phyloP scores from a whole-genome alignment of 2,329 filamentous ascomycete species.

The Fusarium sp. region DNA sequence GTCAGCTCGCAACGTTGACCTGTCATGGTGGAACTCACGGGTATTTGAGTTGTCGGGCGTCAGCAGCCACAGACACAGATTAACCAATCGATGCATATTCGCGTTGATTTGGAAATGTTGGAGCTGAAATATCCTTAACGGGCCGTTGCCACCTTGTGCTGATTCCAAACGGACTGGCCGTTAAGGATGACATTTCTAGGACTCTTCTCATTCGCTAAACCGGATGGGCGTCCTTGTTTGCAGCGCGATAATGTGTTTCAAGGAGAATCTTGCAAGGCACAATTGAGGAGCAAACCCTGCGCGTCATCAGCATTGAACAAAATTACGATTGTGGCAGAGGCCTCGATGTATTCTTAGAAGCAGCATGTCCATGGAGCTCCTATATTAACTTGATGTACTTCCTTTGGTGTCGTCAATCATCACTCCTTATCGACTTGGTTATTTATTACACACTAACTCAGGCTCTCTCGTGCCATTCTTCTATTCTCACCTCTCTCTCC shows the following conservation, averaged over 20 bases:
- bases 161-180: background rate
- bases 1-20: constrained; percentile 8
- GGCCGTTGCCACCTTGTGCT: background rate
- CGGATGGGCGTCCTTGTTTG: background rate
- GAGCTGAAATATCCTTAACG: background rate
- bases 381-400: background rate
- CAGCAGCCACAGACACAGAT: background rate
- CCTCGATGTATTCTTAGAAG: background rate
- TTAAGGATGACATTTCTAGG: background rate
- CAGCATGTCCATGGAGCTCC: background rate
- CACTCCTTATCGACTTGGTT: background rate
- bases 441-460: background rate
- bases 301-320: background rate
- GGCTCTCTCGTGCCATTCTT: background rate
- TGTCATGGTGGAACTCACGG: background rate
- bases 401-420: background rate
- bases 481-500: background rate
- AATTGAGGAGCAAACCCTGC: background rate
- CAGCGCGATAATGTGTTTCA: background rate
- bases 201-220: background rate
- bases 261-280: background rate
- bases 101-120: background rate
- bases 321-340: background rate
- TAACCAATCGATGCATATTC: background rate
- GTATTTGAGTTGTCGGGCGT: background rate